phyloP scores from a whole-genome alignment of 1,284 basidiomycete species.

The Wolfiporia cocos region DNA sequence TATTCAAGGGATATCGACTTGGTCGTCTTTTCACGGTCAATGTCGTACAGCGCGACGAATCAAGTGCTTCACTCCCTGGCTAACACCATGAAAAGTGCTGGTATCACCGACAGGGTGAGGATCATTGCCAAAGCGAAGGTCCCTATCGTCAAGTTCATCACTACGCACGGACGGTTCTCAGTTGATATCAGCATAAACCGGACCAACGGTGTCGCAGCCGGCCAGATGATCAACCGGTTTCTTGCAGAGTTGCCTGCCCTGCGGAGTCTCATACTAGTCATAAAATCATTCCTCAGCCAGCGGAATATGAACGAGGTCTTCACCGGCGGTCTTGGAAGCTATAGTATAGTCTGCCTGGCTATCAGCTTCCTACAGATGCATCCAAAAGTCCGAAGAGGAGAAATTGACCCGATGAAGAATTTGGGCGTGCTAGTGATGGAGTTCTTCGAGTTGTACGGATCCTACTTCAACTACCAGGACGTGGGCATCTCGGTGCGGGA shows the following conservation, averaged over 20 bases:
- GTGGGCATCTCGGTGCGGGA: conserved; percentile 87
- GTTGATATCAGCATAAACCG: conserved; percentile 93
- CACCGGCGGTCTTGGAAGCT: conserved; percentile 91
- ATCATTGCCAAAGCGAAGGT: conserved; percentile 90
- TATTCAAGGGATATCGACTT: conserved; percentile 67
- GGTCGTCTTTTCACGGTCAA: conserved; percentile 60
- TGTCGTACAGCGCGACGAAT: conserved; percentile 56
- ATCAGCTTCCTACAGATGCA: conserved; percentile 96
- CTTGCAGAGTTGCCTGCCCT: conserved; percentile 72
- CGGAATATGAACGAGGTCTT: conserved; percentile 97
- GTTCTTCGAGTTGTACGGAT: conserved; percentile 95
- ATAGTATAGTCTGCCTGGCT: conserved; percentile 90
- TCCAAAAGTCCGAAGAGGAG: conserved; percentile 85
- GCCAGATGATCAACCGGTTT: conserved; percentile 80
- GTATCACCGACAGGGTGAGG: conserved; percentile 66
- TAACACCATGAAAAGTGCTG: conserved; percentile 54
- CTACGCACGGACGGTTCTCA: conserved; percentile 69
- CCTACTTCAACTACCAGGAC: conserved; percentile 87
- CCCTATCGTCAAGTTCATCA: conserved; percentile 91
- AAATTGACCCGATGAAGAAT: conserved; percentile 85
- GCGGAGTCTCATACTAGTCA: conserved; percentile 77
- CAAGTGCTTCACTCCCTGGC: conserved; percentile 58
- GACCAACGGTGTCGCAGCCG: conserved; percentile 77
- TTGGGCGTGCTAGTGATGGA: conserved; percentile 92
- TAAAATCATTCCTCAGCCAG: conserved; percentile 88